Conservation (phyloP, 148 eudicot species). For the Amaranthus hypochondriacus region DNA sequence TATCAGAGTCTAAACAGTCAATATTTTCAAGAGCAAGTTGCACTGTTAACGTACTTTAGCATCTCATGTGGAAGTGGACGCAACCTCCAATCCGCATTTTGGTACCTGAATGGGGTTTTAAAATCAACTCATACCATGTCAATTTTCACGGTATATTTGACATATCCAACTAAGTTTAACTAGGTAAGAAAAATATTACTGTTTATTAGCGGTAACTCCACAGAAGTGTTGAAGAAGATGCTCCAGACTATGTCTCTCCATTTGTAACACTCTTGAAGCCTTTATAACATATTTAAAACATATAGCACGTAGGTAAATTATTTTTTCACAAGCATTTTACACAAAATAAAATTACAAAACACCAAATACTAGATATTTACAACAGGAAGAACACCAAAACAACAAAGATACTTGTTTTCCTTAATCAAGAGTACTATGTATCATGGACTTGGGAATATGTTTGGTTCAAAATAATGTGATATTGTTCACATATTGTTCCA, state of each 20-base stretch:
- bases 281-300: constrained; percentile 6
- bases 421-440: too few relatives aligned
- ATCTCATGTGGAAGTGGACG: constrained; percentile 93
- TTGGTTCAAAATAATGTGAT: too few relatives aligned
- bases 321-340: too few relatives aligned
- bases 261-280: constrained; percentile 89
- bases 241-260: constrained; percentile 91
- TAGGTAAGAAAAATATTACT: constrained; percentile 42
- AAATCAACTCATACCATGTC: constrained; percentile 6
- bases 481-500: too few relatives aligned
- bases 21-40: not conserved
- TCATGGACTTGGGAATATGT: too few relatives aligned
- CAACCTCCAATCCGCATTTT: constrained; percentile 96
- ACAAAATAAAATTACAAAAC: too few relatives aligned
- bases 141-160: not conserved
- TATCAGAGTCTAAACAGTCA: not conserved
- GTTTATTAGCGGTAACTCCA: constrained; percentile 84
- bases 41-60: constrained; percentile 47
- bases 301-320: too few relatives aligned
- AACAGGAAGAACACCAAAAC: too few relatives aligned
- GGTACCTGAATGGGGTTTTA: constrained; percentile 57
- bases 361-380: too few relatives aligned
- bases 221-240: constrained; percentile 77
- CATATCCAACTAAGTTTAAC: not conserved
- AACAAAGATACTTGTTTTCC: too few relatives aligned